Base-by-base conservation (phyloP, 352 stramenopile genomes). In the Phytophthora quininea region DNA sequence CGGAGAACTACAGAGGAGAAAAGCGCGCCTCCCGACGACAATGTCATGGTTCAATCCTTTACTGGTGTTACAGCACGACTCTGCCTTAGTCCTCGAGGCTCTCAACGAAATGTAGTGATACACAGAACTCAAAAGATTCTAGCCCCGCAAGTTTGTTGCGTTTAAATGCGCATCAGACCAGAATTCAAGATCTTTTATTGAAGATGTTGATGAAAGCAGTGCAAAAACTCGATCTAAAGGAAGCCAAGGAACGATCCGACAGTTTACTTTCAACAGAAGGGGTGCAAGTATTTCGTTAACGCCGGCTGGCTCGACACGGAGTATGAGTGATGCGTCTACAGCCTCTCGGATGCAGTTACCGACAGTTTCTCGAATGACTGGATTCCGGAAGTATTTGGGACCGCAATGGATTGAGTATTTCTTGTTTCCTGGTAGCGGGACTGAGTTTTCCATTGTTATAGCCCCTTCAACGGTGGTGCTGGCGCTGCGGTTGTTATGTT, bases 201-300 rank as follows among this genome's bases (percentile, higher is more conserved):
- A 79, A 90, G 52, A 80, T 88, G 31, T 54, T 93, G 15, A 50
- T 80, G 24, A 91, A 90, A 53, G 85, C 82, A 1, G 82, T 91
- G 4, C 81, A 90, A 55, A 93, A 93, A 31, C 74, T 86, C 32
- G 85, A 93, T 51, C 32, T 91, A 31, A 93, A 93, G 62, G 79
- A 88, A 62, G 80, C 54, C 45, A 88, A 81, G 46, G 77, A 90
- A 19, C 53, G 71, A 69, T 1, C 66, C 27, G 53, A 72, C 27
- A 53, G 10, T 32, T 24, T 57, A 15, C 50, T 59, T 19, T 35
- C 19, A 11, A 38, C 54, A n/a, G 68, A 63, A 51, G 43, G 4
- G 33, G 14, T 47, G 35, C 35, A 38, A 53, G 37, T 1, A 46
- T 49, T 31, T 42, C 48, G 29, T 40, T 43, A 3, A 67, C 58